Conservation (phyloP, 768 basidiomycete species). For the Amanita phalloides region DNA sequence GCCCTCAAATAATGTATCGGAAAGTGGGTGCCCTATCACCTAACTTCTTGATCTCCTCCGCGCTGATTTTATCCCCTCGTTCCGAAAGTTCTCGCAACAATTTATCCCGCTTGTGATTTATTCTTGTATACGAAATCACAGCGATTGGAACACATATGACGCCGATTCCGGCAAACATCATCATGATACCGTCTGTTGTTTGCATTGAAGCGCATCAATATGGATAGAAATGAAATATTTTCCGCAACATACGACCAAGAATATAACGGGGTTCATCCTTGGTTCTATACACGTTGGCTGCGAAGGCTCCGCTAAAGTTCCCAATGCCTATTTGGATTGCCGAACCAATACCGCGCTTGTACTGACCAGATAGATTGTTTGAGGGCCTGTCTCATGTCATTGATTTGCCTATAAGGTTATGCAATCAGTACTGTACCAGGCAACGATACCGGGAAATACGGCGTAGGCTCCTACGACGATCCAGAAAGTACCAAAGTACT, state of each 20-base stretch:
- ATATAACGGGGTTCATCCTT: slow-evolving; percentile 51
- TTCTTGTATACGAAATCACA: slow-evolving; percentile 38
- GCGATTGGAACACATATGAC: slow-evolving; percentile 39
- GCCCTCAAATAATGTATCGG: slow-evolving; percentile 32
- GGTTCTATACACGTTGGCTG: slow-evolving; percentile 50
- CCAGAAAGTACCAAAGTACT: slow-evolving; percentile 69
- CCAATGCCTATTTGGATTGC: slow-evolving; percentile 59
- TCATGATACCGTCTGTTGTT: neutral
- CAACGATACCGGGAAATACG: slow-evolving; percentile 45
- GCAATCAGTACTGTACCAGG: slow-evolving; percentile 33
- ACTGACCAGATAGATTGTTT: slow-evolving; percentile 58
- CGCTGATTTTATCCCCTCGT: slow-evolving; percentile 22
- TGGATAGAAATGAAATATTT: slow-evolving; percentile 32
- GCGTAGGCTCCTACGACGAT: slow-evolving; percentile 55
- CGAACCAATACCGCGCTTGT: slow-evolving; percentile 62
- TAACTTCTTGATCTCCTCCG: slow-evolving; percentile 27
- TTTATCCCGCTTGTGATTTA: slow-evolving; percentile 44
- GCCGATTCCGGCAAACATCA: slow-evolving; percentile 34
- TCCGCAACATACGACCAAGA: slow-evolving; percentile 42
- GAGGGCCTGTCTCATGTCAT: slow-evolving; percentile 33
- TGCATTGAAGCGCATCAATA: slow-evolving; percentile 14
- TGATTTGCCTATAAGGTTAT: neutral
- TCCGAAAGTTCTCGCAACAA: slow-evolving; percentile 17
- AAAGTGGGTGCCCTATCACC: slow-evolving; percentile 59
- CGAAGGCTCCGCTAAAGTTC: slow-evolving; percentile 56